Percentiles rank a stretch among this genome's conserved stretches.
Evolutionary conservation across 1,284 basidiomycete genomes (phyloP).

Genomic region (Marasmius oreades): DNA sequence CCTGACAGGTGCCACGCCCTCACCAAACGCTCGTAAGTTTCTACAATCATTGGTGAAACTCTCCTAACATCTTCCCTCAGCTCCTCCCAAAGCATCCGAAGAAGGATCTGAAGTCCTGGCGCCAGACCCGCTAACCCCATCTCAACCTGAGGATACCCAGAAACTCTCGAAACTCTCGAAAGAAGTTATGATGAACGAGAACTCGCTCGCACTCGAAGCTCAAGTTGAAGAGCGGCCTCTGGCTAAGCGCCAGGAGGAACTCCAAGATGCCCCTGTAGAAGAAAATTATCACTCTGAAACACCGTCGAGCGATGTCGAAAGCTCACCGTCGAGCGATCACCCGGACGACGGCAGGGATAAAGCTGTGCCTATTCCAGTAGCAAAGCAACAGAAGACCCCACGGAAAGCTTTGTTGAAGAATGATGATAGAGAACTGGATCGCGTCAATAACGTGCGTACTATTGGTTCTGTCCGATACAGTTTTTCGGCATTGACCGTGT

Average conservation of each 20-base stretch:
- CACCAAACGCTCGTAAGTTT: slow-evolving; percentile 7
- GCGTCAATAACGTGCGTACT: slow-evolving; percentile 71
- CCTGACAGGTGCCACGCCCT: slow-evolving; percentile 33
- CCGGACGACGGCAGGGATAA: slow-evolving; percentile 19
- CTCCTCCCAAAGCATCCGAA: slow-evolving; percentile 19
- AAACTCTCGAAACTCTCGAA: slow-evolving; percentile 27
- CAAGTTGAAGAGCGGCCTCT: slow-evolving; percentile 85
- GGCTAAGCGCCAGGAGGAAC: slow-evolving; percentile 83
- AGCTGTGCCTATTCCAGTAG: slow-evolving; percentile 11
- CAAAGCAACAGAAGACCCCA: slow-evolving; percentile 36
- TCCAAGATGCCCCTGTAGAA: slow-evolving; percentile 37
- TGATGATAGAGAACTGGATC: slow-evolving; percentile 81
- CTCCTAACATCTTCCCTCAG: slow-evolving; percentile 9
- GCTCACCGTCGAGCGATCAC: background rate
- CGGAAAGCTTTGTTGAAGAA: slow-evolving; percentile 82
- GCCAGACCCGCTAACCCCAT: slow-evolving; percentile 29
- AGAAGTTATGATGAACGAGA: slow-evolving; percentile 56
- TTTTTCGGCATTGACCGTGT: too few relatives aligned
- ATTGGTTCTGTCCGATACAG: too few relatives aligned
- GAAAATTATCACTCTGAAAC: slow-evolving; percentile 3
- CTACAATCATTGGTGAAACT: background rate
- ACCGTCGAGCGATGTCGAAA: background rate
- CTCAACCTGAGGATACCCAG: slow-evolving; percentile 40
- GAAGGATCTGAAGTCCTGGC: slow-evolving; percentile 21
- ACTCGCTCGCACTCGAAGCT: slow-evolving; percentile 73